A percentile compares a stretch with the other conserved stretches of the same genome.
Evolutionary conservation across 2,329 filamentous ascomycete genomes (phyloP).

Genomic region (Clathrospora elynae): DNA sequence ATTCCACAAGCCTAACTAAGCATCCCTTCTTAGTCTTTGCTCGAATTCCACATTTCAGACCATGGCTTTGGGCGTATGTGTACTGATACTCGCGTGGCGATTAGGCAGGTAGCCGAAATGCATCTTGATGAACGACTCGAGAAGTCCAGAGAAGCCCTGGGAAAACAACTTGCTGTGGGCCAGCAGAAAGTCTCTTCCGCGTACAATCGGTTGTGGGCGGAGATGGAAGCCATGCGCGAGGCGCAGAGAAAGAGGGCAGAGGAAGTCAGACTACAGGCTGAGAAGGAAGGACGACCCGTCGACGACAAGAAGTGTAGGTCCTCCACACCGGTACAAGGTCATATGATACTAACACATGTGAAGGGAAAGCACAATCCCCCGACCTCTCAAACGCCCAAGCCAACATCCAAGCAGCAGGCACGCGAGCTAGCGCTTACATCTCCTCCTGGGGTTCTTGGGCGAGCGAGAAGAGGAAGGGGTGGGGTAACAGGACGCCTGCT

Average conservation of each 20-base stretch:
- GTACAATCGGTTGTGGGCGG: constrained; percentile 86
- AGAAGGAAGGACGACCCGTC: constrained; percentile 31
- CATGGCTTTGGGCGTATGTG: constrained; percentile 37
- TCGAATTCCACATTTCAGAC: constrained; percentile 38
- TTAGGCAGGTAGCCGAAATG: constrained; percentile 81
- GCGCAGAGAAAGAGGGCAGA: constrained; percentile 69
- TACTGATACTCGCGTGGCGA: constrained; percentile 46
- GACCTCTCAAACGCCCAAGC: constrained; percentile 62
- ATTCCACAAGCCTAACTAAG: constrained; percentile 32
- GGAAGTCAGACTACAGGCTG: constrained; percentile 55
- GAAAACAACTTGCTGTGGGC: constrained; percentile 86
- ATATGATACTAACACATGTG: constrained; percentile 2
- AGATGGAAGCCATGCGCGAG: constrained; percentile 82
- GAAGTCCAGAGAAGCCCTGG: constrained; percentile 80
- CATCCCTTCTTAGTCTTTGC: constrained; percentile 33
- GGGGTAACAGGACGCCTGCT: constrained; percentile 34
- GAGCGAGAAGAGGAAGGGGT: constrained; percentile 70
- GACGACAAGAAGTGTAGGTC: constrained; percentile 32
- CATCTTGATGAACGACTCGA: constrained; percentile 91
- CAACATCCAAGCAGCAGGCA: constrained; percentile 58
- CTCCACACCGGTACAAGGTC: too few relatives aligned
- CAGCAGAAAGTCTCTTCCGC: constrained; percentile 85
- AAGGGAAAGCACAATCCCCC: constrained; percentile 45
- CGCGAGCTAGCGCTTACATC: constrained; percentile 65
- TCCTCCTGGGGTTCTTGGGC: constrained; percentile 69